Evolutionary conservation across 202 grass and related monocot species (phyloP), one percentile per base, ranked within the genome.

Genomic region (Setaria viridis): DNA sequence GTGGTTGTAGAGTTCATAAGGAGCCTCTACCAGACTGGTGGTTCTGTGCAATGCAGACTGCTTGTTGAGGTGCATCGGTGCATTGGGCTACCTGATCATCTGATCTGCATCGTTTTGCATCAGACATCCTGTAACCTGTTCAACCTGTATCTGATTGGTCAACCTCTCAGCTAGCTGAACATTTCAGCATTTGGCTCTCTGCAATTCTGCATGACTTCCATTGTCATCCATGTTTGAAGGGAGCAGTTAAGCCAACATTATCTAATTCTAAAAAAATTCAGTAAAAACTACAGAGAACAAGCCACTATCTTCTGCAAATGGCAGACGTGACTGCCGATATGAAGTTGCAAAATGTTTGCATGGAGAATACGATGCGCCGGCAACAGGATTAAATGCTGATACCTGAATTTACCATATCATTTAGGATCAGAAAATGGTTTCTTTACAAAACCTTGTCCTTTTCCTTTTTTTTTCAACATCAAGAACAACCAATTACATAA

Each of bases 401-500:
- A 35, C 62, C 75, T 79, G 79, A 74, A 82, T 64, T 80, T 73
- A 25, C 37, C 68, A 67, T 72, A 20, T 11, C 39, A 53, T 69
- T 74, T 19, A 21, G 33, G 70, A 80, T 53, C 62, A 68, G 32
- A 80, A 75, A 70, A 45, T 74, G 1, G 8, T 11, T 20, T 53
- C 59, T 87, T 85, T 70, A 79, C 53, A 62, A 29, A 3, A 20
- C 74, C 35, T 48, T 67, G 6, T 65, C n/a, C 20, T 66, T 53
- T 58, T 67, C 9, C 11, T 43, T 54, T 65, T 57, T 56, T 62
- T 20, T 19, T 13, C 41, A 77, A 58, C 72, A 62, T 37, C 20
- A 30, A 67, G 62, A 60, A 37, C 25, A 85, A 78, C 25, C 72
- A 74, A 79, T 88, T 85, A 82, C 82, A 88, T 37, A 85, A 78